Evolutionary conservation across 2,329 filamentous ascomycete species (phyloP).

Genomic region (Rhinocladiella mackenziei): DNA sequence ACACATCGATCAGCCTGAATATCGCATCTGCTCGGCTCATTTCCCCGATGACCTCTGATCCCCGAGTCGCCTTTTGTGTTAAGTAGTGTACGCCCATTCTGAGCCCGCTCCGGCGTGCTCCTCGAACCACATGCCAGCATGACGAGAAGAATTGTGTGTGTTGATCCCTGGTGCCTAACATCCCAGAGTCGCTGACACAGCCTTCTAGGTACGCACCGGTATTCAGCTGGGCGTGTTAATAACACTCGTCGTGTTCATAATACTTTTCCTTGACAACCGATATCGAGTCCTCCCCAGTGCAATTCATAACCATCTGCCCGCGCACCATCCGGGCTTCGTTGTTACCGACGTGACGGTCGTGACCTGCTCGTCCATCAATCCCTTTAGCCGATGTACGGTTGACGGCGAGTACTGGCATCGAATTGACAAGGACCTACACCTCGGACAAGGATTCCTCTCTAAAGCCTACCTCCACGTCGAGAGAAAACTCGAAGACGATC

Average conservation of each 20-base stretch:
- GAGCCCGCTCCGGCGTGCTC: slow-evolving; percentile 8
- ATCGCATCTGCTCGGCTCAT: too few species aligned
- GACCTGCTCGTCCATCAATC: slow-evolving; percentile 70
- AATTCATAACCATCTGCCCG: slow-evolving; percentile 81
- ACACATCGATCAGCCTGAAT: too few species aligned
- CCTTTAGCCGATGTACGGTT: slow-evolving; percentile 71
- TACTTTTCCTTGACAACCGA: slow-evolving; percentile 81
- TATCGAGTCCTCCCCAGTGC: slow-evolving; percentile 80
- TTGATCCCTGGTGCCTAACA: background rate
- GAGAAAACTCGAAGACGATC: slow-evolving; percentile 80
- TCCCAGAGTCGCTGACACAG: slow-evolving; percentile 10
- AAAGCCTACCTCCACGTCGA: slow-evolving; percentile 78
- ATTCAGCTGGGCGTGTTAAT: slow-evolving; percentile 68
- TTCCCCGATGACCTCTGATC: background rate
- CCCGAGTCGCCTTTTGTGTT: too few species aligned
- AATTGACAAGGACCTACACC: slow-evolving; percentile 83
- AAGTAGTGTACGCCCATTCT: too few species aligned
- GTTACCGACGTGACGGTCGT: slow-evolving; percentile 80
- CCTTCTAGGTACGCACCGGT: slow-evolving; percentile 56
- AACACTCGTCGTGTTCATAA: slow-evolving; percentile 63
- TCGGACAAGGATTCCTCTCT: slow-evolving; percentile 67
- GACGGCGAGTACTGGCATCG: slow-evolving; percentile 72
- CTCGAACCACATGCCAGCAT: slow-evolving; percentile 23
- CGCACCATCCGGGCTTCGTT: slow-evolving; percentile 77
- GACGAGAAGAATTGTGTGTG: slow-evolving; percentile 27